These are phyloP conservation scores for Closterium sp. DNA, from an alignment of 139 green algal species.

Conservation along the genomic window DNA sequence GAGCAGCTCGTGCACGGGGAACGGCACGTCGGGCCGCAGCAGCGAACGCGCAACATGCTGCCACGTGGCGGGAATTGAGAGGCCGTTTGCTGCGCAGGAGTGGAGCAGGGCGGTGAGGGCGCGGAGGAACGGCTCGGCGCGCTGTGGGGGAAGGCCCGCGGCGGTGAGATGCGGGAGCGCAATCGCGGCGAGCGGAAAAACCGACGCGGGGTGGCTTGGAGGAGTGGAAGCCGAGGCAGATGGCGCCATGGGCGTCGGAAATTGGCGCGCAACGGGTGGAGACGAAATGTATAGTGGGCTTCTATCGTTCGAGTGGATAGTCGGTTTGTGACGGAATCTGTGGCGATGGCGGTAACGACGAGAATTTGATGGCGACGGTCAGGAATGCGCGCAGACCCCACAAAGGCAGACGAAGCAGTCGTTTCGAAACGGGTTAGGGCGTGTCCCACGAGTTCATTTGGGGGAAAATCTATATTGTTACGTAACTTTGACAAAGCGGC, in stretches of 20 bases:
- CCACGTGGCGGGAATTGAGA: slow-evolving; percentile 9
- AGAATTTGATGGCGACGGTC: too few species aligned
- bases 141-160: neutral
- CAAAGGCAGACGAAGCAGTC: too few species aligned
- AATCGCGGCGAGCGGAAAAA: neutral
- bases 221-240: neutral
- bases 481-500: too few species aligned
- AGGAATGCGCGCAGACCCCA: too few species aligned
- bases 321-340: too few species aligned
- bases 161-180: neutral
- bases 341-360: too few species aligned
- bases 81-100: neutral
- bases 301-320: too few species aligned
- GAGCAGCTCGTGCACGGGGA: slow-evolving; percentile 18
- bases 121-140: neutral
- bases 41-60: neutral
- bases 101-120: neutral
- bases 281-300: neutral
- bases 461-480: too few species aligned
- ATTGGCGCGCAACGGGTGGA: neutral
- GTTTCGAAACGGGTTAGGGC: too few species aligned
- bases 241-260: neutral
- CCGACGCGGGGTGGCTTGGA: neutral
- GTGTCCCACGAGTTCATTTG: too few species aligned
- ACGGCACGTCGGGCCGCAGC: slow-evolving; percentile 3